Evolutionary conservation across 257 asterid species (phyloP), one percentile per base, ranked within the genome.

Genomic region (Nicotiana sylvestris): DNA sequence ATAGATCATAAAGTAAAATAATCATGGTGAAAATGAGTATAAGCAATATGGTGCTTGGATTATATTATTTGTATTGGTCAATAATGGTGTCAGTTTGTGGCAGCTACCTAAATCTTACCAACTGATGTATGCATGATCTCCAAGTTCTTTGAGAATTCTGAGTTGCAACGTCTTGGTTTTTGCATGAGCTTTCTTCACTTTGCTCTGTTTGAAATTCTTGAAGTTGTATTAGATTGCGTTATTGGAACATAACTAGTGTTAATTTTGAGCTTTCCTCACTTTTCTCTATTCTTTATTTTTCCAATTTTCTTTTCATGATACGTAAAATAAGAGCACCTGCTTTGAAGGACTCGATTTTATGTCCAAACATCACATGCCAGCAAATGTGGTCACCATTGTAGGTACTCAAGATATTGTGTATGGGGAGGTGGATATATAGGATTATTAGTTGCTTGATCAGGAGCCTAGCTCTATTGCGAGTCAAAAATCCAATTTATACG

Each of bases 51-150:
- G 64, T 17, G 8, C 77, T 66, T 9, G 88, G 64, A 0, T 65
- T 82, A 29, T 80, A 86, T 86, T 37, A 21, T 16, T 9, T 87
- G 91, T 92, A 74, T 62, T 68, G 89, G 88, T 33, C 76, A 85
- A 18, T 64, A 83, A 81, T 76, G 85, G 16, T 46, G 83, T 3
- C 78, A 56, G 56, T 70, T 69, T 2, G 57, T 56, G 7, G 49
- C 84, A 58, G 35, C 7, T 2, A 87, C 87, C 1, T 18, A 37
- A 13, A 66, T 65, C 6, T 90, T 82, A 66, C 72, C 89, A 2
- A 60, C 83, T 0, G 88, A 81, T 7, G 55, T 13, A 7, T 84
- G 43, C 25, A 80, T 70, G 55, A 39, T 10, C 77, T 37, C 56
- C 2, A 88, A 84, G 55, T 49, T 58, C 72, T 72, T 11, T 10